Percentiles rank a stretch among this genome's conserved stretches.
Conservation (phyloP, 148 eudicot species). For the Pouteria glomerata region DNA sequence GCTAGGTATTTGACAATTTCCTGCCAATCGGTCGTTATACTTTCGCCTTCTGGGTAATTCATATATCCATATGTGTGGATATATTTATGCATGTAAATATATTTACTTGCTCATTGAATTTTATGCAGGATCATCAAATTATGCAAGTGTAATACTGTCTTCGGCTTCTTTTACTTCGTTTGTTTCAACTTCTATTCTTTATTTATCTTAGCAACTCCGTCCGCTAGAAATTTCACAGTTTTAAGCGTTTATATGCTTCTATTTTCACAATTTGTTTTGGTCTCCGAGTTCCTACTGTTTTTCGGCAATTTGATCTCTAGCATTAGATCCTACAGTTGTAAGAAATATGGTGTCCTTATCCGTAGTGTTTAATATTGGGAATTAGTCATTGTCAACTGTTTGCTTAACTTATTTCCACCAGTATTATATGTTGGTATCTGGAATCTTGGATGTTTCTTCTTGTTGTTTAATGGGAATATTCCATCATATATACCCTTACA, state of each 20-base stretch:
- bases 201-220: background rate
- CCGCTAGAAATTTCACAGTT: background rate
- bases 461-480: slow-evolving; percentile 11
- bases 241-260: background rate
- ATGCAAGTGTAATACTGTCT: background rate
- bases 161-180: background rate
- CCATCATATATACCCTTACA: slow-evolving; percentile 9
- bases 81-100: background rate
- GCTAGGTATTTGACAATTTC: slow-evolving; percentile 37
- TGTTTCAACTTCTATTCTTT: background rate
- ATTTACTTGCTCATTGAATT: background rate
- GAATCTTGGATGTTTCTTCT: slow-evolving; percentile 9
- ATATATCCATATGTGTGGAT: too few relatives aligned
- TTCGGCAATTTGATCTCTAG: background rate
- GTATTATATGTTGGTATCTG: slow-evolving; percentile 10
- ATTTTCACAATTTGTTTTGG: background rate
- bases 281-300: background rate
- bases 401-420: slow-evolving; percentile 10
- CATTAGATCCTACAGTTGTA: background rate
- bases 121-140: background rate
- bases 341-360: slow-evolving; percentile 9
- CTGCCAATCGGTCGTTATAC: background rate
- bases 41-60: background rate
- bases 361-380: slow-evolving; percentile 1
- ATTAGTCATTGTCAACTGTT: slow-evolving; percentile 5